Conservation (phyloP, 768 basidiomycete species). For the Kwoniella heveanensis region DNA sequence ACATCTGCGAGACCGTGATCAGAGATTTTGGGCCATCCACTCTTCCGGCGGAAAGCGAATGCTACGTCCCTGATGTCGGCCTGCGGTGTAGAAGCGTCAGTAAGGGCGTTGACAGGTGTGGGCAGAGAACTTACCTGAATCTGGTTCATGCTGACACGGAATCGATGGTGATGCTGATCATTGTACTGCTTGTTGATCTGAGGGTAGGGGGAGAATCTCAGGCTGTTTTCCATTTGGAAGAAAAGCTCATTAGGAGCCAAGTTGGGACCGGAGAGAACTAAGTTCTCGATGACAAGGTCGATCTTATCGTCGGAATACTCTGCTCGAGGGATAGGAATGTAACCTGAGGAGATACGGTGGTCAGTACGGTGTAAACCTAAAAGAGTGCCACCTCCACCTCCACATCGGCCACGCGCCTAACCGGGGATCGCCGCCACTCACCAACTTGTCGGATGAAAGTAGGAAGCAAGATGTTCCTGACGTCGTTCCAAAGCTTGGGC, state of each 20-base stretch:
- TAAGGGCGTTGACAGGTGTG: too few species aligned
- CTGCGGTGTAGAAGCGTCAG: too few species aligned
- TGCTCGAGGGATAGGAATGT: slow-evolving; percentile 83
- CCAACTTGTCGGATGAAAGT: slow-evolving; percentile 70
- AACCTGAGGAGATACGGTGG: slow-evolving; percentile 12
- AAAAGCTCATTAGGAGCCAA: slow-evolving; percentile 70
- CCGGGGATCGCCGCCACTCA: slow-evolving; percentile 3
- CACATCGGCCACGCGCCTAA: background rate
- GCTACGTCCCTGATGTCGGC: slow-evolving; percentile 86
- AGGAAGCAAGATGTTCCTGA: slow-evolving; percentile 79
- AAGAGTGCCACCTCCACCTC: background rate
- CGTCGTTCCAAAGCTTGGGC: slow-evolving; percentile 79
- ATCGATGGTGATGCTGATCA: slow-evolving; percentile 69
- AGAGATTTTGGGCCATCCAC: slow-evolving; percentile 68
- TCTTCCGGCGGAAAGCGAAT: slow-evolving; percentile 84
- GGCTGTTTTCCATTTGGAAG: too few species aligned
- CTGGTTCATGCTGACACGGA: slow-evolving; percentile 75
- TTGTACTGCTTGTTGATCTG: slow-evolving; percentile 58
- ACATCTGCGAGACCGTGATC: slow-evolving; percentile 50
- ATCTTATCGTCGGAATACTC: slow-evolving; percentile 86
- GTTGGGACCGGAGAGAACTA: slow-evolving; percentile 75
- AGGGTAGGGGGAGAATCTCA: slow-evolving; percentile 81
- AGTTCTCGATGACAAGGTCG: slow-evolving; percentile 91
- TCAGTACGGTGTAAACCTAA: background rate
- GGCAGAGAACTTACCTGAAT: too few species aligned